Evolutionary conservation across 2,329 filamentous ascomycete species (phyloP).

Genomic region (Fusarium siculi): DNA sequence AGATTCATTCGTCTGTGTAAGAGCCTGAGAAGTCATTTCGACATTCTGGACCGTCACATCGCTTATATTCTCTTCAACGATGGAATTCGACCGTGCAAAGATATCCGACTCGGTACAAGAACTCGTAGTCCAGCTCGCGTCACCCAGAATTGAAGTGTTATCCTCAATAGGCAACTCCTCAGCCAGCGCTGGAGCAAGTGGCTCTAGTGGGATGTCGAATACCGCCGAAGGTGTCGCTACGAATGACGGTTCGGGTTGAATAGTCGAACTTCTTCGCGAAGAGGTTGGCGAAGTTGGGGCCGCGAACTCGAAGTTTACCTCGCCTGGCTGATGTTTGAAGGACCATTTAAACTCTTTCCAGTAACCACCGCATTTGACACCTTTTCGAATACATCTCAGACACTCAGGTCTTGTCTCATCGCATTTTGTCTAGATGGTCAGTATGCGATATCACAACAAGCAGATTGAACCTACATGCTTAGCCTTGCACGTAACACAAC

Average conservation of each 20-base stretch:
- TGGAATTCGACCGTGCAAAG: slow-evolving; percentile 16
- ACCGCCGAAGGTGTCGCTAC: neutral
- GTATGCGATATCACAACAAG: neutral
- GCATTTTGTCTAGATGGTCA: slow-evolving; percentile 42
- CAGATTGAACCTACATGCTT: slow-evolving; percentile 35
- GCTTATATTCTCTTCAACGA: neutral
- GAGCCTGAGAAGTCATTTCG: slow-evolving; percentile 4
- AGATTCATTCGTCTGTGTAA: slow-evolving; percentile 8
- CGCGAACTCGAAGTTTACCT: slow-evolving; percentile 23
- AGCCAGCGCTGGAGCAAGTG: neutral
- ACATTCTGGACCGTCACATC: slow-evolving; percentile 7
- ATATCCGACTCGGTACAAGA: slow-evolving; percentile 29
- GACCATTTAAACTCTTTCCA: slow-evolving; percentile 53
- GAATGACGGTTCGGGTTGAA: slow-evolving; percentile 3
- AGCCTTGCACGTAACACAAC: slow-evolving; percentile 47
- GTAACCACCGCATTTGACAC: slow-evolving; percentile 45
- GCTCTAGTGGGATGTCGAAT: neutral
- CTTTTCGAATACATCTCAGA: slow-evolving; percentile 42
- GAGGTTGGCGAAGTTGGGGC: slow-evolving; percentile 13
- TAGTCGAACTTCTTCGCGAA: slow-evolving; percentile 15
- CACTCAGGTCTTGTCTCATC: slow-evolving; percentile 46
- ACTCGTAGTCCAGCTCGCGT: slow-evolving; percentile 25
- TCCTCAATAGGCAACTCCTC: slow-evolving; percentile 21
- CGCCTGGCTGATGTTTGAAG: slow-evolving; percentile 52
- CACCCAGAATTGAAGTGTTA: slow-evolving; percentile 9